Conservation (phyloP, 192 early-diverging fungal genomes). For the Backusella morwellensis region DNA sequence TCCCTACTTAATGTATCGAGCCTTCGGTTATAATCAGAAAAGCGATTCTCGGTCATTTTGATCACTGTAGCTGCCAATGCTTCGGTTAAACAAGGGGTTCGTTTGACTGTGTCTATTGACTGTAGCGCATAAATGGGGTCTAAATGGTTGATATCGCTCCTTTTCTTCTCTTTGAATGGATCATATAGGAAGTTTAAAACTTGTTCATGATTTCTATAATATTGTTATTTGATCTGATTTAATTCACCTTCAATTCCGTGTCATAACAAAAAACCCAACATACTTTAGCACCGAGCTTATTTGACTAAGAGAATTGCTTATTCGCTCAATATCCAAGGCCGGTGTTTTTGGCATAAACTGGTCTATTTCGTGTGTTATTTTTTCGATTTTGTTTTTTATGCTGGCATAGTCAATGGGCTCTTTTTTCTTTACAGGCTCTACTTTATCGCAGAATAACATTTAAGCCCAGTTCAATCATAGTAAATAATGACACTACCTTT, state of each 20-base stretch:
- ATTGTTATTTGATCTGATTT: background rate
- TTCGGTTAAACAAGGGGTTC: background rate
- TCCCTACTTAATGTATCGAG: background rate
- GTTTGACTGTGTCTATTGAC: background rate
- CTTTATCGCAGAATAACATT: background rate
- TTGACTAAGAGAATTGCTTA: background rate
- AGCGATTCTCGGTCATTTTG: background rate
- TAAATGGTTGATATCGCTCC: background rate
- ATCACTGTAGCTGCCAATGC: background rate
- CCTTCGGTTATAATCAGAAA: background rate
- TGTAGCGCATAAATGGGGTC: background rate
- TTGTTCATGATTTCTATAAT: conserved; percentile 1
- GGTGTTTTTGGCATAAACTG: background rate
- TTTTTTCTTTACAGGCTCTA: background rate
- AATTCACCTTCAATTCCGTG: background rate
- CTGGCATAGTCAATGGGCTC: background rate
- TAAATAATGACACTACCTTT: background rate
- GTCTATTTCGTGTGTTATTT: background rate
- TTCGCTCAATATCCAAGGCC: background rate
- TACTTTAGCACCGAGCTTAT: background rate
- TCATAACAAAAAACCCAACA: background rate
- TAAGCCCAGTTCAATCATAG: background rate
- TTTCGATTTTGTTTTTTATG: background rate
- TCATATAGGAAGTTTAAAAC: background rate
- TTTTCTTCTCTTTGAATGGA: conserved; percentile 1